Conservation (phyloP, 2,329 filamentous ascomycete genomes). For the Aspergillus ustus region DNA sequence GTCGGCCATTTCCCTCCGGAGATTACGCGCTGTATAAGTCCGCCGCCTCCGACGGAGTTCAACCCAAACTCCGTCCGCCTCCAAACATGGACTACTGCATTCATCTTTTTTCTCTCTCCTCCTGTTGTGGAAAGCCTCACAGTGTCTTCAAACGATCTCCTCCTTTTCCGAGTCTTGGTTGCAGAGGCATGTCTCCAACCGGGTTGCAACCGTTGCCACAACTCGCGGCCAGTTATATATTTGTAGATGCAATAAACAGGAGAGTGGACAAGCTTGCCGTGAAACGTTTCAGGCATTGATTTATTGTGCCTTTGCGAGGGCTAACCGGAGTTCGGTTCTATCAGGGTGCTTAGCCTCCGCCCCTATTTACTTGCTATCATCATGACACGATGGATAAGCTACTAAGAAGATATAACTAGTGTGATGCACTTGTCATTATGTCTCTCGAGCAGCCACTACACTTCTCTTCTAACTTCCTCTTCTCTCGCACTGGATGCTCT, state of each 20-base stretch:
- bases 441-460: too few species aligned
- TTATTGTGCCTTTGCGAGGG: neutral
- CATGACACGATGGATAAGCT: neutral
- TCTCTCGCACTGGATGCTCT: neutral
- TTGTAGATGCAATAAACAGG: too few species aligned
- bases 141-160: too few species aligned
- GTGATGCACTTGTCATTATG: neutral
- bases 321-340: neutral
- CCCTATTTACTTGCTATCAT: neutral
- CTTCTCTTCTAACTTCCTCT: neutral
- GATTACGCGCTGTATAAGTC: neutral
- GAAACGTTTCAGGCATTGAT: neutral
- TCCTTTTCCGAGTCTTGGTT: too few species aligned
- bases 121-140: too few species aligned
- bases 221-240: too few species aligned
- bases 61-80: neutral
- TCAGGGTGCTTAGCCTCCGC: neutral
- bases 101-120: too few species aligned
- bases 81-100: too few species aligned
- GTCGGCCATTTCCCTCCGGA: neutral
- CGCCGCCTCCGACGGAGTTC: neutral
- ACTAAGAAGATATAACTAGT: neutral
- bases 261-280: too few species aligned
- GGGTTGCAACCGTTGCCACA: too few species aligned
- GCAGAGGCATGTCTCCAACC: too few species aligned